Conservation (phyloP, 768 basidiomycete genomes). For the Mycena albidolilacea region DNA sequence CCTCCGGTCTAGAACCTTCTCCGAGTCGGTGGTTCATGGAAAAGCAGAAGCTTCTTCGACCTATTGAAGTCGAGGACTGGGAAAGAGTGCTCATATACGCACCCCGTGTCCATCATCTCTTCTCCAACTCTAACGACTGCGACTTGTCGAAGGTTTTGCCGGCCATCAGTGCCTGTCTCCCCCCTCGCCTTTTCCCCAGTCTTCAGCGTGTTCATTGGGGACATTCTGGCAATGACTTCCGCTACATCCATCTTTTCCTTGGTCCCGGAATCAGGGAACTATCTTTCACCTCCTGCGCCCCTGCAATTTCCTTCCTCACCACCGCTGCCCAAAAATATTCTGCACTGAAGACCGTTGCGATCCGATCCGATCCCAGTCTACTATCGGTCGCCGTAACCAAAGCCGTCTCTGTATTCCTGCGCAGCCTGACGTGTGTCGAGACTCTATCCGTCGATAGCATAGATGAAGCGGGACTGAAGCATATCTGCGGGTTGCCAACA, state of each 20-base stretch:
- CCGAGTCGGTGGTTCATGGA: not conserved
- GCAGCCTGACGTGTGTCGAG: conserved; percentile 13
- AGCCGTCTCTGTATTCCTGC: conserved; percentile 20
- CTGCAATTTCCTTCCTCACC: conserved; percentile 10
- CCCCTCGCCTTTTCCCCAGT: not conserved
- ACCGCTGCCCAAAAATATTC: not conserved
- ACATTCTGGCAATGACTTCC: conserved; percentile 7
- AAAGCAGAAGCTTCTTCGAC: conserved; percentile 17
- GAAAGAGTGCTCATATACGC: conserved; percentile 23
- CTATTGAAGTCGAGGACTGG: conserved; percentile 8
- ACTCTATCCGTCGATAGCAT: conserved; percentile 11
- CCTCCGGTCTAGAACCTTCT: not conserved
- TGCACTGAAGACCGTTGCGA: conserved; percentile 2
- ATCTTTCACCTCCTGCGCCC: not conserved
- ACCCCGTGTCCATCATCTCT: conserved; percentile 7
- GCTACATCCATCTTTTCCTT: conserved; percentile 11
- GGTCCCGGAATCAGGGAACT: not conserved
- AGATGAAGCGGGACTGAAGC: not conserved
- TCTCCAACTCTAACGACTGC: not conserved
- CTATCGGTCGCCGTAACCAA: conserved; percentile 9
- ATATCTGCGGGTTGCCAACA: not conserved
- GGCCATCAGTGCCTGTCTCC: conserved; percentile 1
- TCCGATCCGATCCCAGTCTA: conserved; percentile 2
- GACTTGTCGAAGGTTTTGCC: conserved; percentile 16
- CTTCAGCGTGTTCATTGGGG: conserved; percentile 14